Percentiles rank a stretch among this genome's conserved stretches.
Conservation (phyloP, 768 basidiomycete species). For the Leccinum incarnatum region DNA sequence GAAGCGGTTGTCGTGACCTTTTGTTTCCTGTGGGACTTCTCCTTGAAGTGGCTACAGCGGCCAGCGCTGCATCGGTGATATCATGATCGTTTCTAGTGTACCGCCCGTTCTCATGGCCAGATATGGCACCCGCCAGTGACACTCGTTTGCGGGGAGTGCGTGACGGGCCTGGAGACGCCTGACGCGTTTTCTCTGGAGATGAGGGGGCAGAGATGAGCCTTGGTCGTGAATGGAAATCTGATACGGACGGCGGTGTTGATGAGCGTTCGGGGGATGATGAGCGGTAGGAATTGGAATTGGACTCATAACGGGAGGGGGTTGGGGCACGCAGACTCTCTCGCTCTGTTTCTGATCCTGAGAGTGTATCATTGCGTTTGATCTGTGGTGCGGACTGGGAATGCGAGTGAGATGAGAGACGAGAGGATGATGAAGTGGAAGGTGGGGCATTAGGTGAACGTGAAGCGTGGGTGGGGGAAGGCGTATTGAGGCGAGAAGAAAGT, state of each 20-base stretch:
- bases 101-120: slow-evolving; percentile 25
- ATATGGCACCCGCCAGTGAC: slow-evolving; percentile 36
- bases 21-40: slow-evolving; percentile 44
- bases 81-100: slow-evolving; percentile 30
- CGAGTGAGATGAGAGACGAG: slow-evolving; percentile 35
- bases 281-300: slow-evolving; percentile 30
- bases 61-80: slow-evolving; percentile 56
- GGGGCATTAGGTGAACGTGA: slow-evolving; percentile 36
- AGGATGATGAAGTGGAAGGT: slow-evolving; percentile 34
- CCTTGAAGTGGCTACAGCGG: slow-evolving; percentile 56
- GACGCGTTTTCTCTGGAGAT: slow-evolving; percentile 40
- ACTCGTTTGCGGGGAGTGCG: slow-evolving; percentile 43
- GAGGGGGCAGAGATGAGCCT: slow-evolving; percentile 50
- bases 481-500: slow-evolving; percentile 56
- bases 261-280: slow-evolving; percentile 40
- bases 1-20: slow-evolving; percentile 50
- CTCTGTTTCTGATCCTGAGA: slow-evolving; percentile 83
- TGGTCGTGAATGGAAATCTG: slow-evolving; percentile 30
- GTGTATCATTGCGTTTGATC: slow-evolving; percentile 34
- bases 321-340: slow-evolving; percentile 51
- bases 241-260: slow-evolving; percentile 35
- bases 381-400: slow-evolving; percentile 28
- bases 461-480: slow-evolving; percentile 50
- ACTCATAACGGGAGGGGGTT: slow-evolving; percentile 30
- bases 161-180: slow-evolving; percentile 39